A percentile compares a stretch with the other conserved stretches of the same genome.
phyloP scores from a whole-genome alignment of 2,329 filamentous ascomycete species.

The Colletotrichum cuscutae region DNA sequence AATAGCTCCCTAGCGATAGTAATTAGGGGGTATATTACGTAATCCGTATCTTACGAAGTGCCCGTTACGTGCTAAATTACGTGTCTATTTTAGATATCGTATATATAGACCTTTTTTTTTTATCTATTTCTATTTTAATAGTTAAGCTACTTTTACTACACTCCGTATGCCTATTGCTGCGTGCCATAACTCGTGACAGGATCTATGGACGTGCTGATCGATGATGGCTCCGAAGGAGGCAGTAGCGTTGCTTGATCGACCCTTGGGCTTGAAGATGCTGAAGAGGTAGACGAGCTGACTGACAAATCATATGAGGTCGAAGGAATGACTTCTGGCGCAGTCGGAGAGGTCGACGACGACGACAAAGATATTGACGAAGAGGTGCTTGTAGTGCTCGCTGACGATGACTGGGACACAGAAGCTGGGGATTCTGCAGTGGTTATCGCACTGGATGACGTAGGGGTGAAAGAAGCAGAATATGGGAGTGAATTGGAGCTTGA shows the following conservation, averaged over 20 bases:
- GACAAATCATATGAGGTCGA: neutral
- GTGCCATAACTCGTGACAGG: too few species aligned
- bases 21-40: too few species aligned
- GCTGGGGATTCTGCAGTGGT: neutral
- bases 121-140: too few species aligned
- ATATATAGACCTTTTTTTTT: too few species aligned
- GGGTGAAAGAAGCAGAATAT: neutral
- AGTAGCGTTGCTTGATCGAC: neutral
- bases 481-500: neutral
- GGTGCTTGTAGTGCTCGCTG: neutral
- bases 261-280: neutral
- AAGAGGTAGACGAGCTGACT: neutral
- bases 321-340: neutral
- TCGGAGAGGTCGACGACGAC: neutral
- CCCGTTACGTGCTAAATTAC: too few species aligned
- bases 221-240: neutral
- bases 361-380: neutral
- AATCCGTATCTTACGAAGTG: too few species aligned
- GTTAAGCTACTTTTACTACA: too few species aligned
- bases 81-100: too few species aligned
- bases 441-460: neutral
- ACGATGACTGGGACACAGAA: neutral
- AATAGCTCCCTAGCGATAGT: too few species aligned
- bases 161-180: too few species aligned
- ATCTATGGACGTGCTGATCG: neutral